Percentiles rank a stretch among this genome's conserved stretches.
Evolutionary conservation across 495 filamentous ascomycete species (phyloP).

Genomic region (Melanomma pulvis-pyrius): DNA sequence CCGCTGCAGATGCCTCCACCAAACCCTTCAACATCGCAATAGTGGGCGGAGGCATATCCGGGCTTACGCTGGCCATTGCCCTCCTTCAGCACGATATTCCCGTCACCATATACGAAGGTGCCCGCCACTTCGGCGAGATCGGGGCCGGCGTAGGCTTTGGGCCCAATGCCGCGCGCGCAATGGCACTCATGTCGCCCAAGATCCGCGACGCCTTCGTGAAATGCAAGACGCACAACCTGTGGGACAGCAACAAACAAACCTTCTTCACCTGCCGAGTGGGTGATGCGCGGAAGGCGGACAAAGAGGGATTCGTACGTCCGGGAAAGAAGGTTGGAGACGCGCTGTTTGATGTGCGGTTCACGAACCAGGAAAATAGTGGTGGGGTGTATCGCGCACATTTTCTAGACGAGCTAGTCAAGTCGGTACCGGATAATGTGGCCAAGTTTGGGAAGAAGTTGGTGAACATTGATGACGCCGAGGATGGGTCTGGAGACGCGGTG

Average conservation of each 20-base stretch:
- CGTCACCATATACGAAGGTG: slow-evolving; percentile 34
- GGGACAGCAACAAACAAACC: slow-evolving; percentile 17
- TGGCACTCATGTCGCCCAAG: slow-evolving; percentile 54
- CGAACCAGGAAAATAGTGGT: slow-evolving; percentile 41
- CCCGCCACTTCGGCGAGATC: slow-evolving; percentile 48
- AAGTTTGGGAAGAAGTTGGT: slow-evolving; percentile 48
- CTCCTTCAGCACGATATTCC: slow-evolving; percentile 29
- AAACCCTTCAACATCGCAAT: slow-evolving; percentile 33
- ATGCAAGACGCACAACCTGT: slow-evolving; percentile 42
- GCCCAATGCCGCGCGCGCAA: slow-evolving; percentile 61
- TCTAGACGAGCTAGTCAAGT: slow-evolving; percentile 59
- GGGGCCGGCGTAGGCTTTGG: slow-evolving; percentile 66
- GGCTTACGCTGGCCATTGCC: slow-evolving; percentile 29
- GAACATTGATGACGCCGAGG: slow-evolving; percentile 37
- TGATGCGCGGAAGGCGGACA: slow-evolving; percentile 28
- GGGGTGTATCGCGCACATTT: slow-evolving; percentile 60
- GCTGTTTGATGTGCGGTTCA: slow-evolving; percentile 40
- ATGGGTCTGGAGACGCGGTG: slow-evolving; percentile 44
- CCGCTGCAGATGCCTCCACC: not conserved
- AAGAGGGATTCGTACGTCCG: slow-evolving; percentile 27
- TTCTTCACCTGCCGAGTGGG: slow-evolving; percentile 42
- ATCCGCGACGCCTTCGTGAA: slow-evolving; percentile 51
- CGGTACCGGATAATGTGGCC: slow-evolving; percentile 55
- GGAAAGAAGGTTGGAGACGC: slow-evolving; percentile 36
- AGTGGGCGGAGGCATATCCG: slow-evolving; percentile 32